Evolutionary conservation across 2,329 filamentous ascomycete genomes (phyloP), one percentile per base, ranked within the genome.

Genomic region (Botryosphaeria agaves): DNA sequence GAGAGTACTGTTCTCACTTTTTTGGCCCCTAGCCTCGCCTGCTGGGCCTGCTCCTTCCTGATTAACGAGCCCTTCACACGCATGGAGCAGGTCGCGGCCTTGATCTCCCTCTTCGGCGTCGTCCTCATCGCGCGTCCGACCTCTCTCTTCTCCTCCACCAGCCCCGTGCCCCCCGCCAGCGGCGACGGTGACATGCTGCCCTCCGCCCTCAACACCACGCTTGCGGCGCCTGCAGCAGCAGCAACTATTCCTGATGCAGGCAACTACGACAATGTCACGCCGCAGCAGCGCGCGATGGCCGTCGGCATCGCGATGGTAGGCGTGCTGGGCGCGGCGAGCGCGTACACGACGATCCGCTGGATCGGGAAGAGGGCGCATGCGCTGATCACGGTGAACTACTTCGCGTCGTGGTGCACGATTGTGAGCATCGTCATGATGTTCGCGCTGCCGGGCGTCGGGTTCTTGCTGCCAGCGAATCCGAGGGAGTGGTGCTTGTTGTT

Each of bases 1-100:
- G 84, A 93, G 48, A 83, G 84, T 2, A 89, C 81, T 0, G 84
- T 93, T 19, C 76, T 94, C 31, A 89, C 82, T 6, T 94, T 93
- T 47, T 64, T 93, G 5, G 71, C 78, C 0, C 85, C 85, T 0
- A 76, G 76, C 9, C 62, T 91, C 5, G 70, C 81, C 14, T 82
- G 80, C 34, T 82, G 85, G 56, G 66, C 78, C 12, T 92, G 83
- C 48, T 83, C 78, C 20, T 59, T 84, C 32, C 55, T 85, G 21
- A 66, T 76, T 33, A 69, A 72, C 30, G 82, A 93, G 42, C 76
- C 78, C 0, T 93, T 87, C 47, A 82, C 79, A 2, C 64, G 71
- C 15, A 68, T 69, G 24, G 82, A 92, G 48, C 77, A 83, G 48
- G 60, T 87, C 3, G 83, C 78, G 0, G 79, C 72, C 0, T 49